Evolutionary conservation across 306 rosid genomes (phyloP).

Genomic region (Lotus japonicus): DNA sequence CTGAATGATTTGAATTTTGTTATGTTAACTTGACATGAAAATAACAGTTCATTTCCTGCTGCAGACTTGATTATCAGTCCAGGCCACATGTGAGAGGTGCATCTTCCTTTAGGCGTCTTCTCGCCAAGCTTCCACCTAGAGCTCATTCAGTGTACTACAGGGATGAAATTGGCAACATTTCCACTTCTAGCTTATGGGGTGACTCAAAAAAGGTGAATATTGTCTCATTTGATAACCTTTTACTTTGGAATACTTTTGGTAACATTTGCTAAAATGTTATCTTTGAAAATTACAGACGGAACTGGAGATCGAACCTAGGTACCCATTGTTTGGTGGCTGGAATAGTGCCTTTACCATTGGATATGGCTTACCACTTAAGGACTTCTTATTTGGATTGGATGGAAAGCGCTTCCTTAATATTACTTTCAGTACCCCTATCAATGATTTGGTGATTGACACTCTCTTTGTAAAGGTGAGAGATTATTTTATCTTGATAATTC

Average conservation of each 20-base stretch:
- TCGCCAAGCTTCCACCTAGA: slow-evolving; percentile 85
- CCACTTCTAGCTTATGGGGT: slow-evolving; percentile 93
- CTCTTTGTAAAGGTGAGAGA: slow-evolving; percentile 67
- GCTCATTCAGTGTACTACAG: slow-evolving; percentile 92
- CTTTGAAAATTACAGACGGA: slow-evolving; percentile 48
- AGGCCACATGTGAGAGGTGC: slow-evolving; percentile 75
- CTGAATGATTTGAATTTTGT: slow-evolving; percentile 12
- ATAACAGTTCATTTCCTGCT: slow-evolving; percentile 28
- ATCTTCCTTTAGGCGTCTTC: slow-evolving; percentile 73
- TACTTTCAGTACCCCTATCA: slow-evolving; percentile 73
- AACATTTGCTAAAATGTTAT: slow-evolving; percentile 15
- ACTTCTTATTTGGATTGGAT: slow-evolving; percentile 65
- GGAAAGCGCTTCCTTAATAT: slow-evolving; percentile 77
- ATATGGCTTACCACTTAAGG: slow-evolving; percentile 83
- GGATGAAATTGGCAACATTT: slow-evolving; percentile 94
- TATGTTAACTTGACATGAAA: slow-evolving; percentile 5
- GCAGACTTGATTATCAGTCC: slow-evolving; percentile 90
- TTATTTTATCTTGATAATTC: not conserved
- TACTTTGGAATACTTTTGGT: not conserved
- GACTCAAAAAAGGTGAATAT: slow-evolving; percentile 72
- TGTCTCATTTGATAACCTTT: not conserved
- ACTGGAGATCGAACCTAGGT: slow-evolving; percentile 90
- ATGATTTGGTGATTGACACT: slow-evolving; percentile 71
- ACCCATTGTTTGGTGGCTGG: slow-evolving; percentile 99
- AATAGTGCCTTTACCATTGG: slow-evolving; percentile 87